Evolutionary conservation across 2,329 filamentous ascomycete species (phyloP), one percentile per base, ranked within the genome.

Genomic region (Bipolaris bicolor): DNA sequence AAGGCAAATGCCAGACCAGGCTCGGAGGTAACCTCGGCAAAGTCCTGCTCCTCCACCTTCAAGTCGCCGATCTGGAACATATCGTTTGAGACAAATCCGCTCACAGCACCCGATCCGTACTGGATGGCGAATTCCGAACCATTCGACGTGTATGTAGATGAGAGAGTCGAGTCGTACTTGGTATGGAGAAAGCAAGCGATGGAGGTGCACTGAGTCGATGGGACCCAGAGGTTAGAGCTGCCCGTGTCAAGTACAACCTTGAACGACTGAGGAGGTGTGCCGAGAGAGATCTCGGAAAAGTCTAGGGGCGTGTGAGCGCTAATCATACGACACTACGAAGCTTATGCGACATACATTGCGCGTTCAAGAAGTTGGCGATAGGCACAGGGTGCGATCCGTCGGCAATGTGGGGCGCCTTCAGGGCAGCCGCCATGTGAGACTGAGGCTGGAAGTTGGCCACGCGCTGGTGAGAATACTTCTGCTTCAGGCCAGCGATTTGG

Each of bases 141-240:
- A 76, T 99, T 99, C 84, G 90, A 86, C 87, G 96, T 90, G 86
- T 93, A 97, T 47, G 91, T 91, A 18, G 89, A 94, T 46, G 96
- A 99, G 4, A 88, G 82, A 36, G 88, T 90, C 57, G 92, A 95
- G 80, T 98, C 92, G 82, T 98, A 99, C 83, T 96, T 99, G 79
- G 81, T 88, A 85, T 99, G 95, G 59, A 99, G 88, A 81, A 94
- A 99, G 86, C 95, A 99, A 65, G 95, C 96, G 75, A 99, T 99
- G 75, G 93, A 97, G 75, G 86, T 88, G 79, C 96, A 99, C 75
- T 92, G 84, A 55, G 86, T 83, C 22, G 93, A 97, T 37, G 96
- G 96, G 59, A 99, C 93, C 96, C 96, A 99, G 63, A 99, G 86
- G 84, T 99, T 99, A 78, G 95, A 98, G 85, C 92, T 97, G 72